Percentiles rank a stretch among this genome's conserved stretches.
Conservation (phyloP, 371 early-diverging fungal genomes). For the Parasitella parasitica region DNA sequence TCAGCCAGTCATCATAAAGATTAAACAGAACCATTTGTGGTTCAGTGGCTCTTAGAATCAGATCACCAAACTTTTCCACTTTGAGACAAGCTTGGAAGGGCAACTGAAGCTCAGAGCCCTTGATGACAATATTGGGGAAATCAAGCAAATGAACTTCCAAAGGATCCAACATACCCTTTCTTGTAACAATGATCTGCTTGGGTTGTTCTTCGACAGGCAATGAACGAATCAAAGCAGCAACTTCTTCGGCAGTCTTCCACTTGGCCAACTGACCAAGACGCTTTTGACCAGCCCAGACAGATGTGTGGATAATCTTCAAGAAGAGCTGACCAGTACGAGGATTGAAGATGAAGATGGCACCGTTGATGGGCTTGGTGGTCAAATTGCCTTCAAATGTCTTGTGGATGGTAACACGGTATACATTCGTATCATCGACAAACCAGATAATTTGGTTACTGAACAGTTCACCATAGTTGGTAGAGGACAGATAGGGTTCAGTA, state of each 20-base stretch:
- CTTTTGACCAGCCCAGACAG: conserved; percentile 99
- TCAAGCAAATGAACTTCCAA: conserved; percentile 92
- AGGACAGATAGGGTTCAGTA: conserved; percentile 96
- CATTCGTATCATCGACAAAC: conserved; percentile 99
- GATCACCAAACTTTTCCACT: conserved; percentile 97
- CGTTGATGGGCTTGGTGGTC: conserved; percentile 98
- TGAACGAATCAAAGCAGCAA: conserved; percentile 97
- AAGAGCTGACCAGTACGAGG: conserved; percentile 98
- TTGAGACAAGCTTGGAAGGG: conserved; percentile 98
- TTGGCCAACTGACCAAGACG: conserved; percentile 98
- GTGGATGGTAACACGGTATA: conserved; percentile 99
- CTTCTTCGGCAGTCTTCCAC: conserved; percentile 99
- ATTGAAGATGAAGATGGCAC: conserved; percentile 98
- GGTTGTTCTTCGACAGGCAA: conserved; percentile 98
- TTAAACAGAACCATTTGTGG: conserved; percentile 94
- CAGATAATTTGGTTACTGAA: conserved; percentile 98
- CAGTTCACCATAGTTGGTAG: conserved; percentile 95
- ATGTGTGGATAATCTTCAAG: conserved; percentile 98
- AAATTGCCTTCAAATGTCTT: conserved; percentile 99
- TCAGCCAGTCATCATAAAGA: conserved; percentile 95
- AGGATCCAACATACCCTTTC: conserved; percentile 99
- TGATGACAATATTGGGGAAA: conserved; percentile 98
- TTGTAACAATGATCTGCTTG: conserved; percentile 97
- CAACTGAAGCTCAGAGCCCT: conserved; percentile 94
- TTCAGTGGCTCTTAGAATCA: conserved; percentile 96